Percentiles rank a stretch among this genome's conserved stretches.
Conservation (phyloP, 163 green algal genomes). For the Coccomyxa subellipsoidea region DNA sequence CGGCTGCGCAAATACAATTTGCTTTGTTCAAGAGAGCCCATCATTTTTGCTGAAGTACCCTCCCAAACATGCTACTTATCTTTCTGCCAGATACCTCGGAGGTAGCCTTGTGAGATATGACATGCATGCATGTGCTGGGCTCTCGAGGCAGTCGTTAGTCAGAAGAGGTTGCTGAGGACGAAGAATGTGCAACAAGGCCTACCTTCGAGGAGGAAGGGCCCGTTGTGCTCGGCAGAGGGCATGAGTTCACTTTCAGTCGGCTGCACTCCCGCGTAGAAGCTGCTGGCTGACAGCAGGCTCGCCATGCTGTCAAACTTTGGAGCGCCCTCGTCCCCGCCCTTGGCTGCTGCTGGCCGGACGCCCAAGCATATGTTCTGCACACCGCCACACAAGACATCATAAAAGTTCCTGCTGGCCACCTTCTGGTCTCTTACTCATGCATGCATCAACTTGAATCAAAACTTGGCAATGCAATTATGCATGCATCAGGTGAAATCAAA, state of each 20-base stretch:
- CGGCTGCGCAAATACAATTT: background rate
- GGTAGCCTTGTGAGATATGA: background rate
- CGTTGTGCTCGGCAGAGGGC: background rate
- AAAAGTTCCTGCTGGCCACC: too few species aligned
- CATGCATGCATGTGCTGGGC: background rate
- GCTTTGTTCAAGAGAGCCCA: too few species aligned
- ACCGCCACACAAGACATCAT: background rate
- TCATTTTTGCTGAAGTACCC: too few species aligned
- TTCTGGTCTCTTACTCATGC: too few species aligned
- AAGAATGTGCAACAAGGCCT: background rate
- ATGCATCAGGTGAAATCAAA: too few species aligned
- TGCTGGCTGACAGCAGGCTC: background rate
- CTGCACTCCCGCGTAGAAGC: background rate
- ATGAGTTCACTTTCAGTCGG: background rate
- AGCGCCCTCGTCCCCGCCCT: background rate
- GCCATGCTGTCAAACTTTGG: background rate
- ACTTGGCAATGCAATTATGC: too few species aligned
- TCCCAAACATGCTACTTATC: too few species aligned
- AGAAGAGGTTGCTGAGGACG: background rate
- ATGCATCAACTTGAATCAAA: too few species aligned
- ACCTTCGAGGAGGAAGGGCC: background rate
- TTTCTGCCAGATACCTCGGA: too few species aligned
- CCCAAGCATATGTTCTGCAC: background rate
- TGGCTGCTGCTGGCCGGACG: background rate
- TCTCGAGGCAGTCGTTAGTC: background rate